A percentile compares a stretch with the other conserved stretches of the same genome.
Conservation (phyloP, 495 filamentous ascomycete species). For the Neurospora sp. region DNA sequence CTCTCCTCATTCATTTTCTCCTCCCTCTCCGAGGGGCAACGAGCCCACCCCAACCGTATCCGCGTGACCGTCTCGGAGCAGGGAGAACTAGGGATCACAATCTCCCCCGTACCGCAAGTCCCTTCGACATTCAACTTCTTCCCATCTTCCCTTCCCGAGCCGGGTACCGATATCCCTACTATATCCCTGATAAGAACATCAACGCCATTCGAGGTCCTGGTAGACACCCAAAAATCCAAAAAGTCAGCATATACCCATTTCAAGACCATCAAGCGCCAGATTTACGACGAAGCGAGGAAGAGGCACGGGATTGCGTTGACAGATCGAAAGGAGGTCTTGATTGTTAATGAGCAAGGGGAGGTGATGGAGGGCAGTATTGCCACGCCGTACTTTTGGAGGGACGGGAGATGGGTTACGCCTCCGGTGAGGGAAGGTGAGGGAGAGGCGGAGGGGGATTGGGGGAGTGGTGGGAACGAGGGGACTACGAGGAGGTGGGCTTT, state of each 20-base stretch:
- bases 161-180: not conserved
- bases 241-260: conserved; percentile 59
- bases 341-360: conserved; percentile 55
- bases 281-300: conserved; percentile 55
- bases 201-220: conserved; percentile 27
- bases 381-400: conserved; percentile 67
- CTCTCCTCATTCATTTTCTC: conserved; percentile 17
- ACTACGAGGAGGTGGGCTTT: conserved; percentile 77
- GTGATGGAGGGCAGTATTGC: conserved; percentile 83
- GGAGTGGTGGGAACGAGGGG: conserved; percentile 68
- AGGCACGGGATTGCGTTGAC: conserved; percentile 44
- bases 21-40: conserved; percentile 9
- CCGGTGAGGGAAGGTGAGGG: conserved; percentile 24
- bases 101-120: conserved; percentile 37
- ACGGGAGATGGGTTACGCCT: conserved; percentile 58
- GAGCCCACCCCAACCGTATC: conserved; percentile 29
- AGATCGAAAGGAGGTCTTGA: conserved; percentile 58
- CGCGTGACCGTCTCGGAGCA: conserved; percentile 42
- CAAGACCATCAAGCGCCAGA: conserved; percentile 60
- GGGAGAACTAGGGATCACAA: conserved; percentile 41
- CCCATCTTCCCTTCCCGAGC: not conserved
- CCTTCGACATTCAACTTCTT: conserved; percentile 15
- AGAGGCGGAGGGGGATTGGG: conserved; percentile 1
- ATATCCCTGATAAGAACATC: no score
- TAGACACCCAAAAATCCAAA: conserved; percentile 43